Evolutionary conservation across 805 yeast genomes (phyloP).

Genomic region (Candida palmyrensis): DNA sequence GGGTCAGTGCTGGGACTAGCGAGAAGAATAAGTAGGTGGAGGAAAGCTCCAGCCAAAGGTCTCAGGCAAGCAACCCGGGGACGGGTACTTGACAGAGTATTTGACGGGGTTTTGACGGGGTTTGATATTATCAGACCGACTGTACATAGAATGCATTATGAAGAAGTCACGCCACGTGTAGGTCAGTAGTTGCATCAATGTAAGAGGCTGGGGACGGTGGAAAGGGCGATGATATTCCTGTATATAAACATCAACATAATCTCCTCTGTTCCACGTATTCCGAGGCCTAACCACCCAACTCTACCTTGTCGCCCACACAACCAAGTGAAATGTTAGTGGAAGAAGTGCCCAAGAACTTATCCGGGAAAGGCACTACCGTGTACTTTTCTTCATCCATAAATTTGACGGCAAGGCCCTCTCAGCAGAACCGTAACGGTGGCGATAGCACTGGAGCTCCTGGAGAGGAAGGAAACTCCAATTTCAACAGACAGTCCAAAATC

Average conservation of each 20-base stretch:
- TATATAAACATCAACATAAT: too few relatives aligned
- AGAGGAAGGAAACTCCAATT: constrained; percentile 8
- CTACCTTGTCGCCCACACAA: too few relatives aligned
- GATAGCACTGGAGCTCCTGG: not conserved
- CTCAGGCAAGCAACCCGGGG: too few relatives aligned
- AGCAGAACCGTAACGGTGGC: not conserved
- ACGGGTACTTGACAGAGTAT: too few relatives aligned
- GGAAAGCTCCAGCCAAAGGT: not conserved
- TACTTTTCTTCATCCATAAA: constrained; percentile 28
- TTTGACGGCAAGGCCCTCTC: constrained; percentile 31
- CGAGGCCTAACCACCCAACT: too few relatives aligned
- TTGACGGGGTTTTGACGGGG: too few relatives aligned
- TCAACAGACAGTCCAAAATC: constrained; percentile 19
- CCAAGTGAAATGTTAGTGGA: constrained; percentile 46
- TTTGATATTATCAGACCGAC: too few relatives aligned
- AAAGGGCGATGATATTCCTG: too few relatives aligned
- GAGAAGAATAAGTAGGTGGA: constrained; percentile 1
- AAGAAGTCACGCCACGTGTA: too few relatives aligned
- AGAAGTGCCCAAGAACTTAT: constrained; percentile 32
- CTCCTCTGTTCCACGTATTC: too few relatives aligned
- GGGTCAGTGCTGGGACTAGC: constrained; percentile 16
- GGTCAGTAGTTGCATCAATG: too few relatives aligned
- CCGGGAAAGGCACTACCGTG: constrained; percentile 11
- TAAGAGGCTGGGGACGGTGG: too few relatives aligned
- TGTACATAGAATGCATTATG: not conserved